A percentile compares a stretch with the other conserved stretches of the same genome.
Conservation (phyloP, 1,284 basidiomycete genomes). For the Cutaneotrichosporon cyanovorans region DNA sequence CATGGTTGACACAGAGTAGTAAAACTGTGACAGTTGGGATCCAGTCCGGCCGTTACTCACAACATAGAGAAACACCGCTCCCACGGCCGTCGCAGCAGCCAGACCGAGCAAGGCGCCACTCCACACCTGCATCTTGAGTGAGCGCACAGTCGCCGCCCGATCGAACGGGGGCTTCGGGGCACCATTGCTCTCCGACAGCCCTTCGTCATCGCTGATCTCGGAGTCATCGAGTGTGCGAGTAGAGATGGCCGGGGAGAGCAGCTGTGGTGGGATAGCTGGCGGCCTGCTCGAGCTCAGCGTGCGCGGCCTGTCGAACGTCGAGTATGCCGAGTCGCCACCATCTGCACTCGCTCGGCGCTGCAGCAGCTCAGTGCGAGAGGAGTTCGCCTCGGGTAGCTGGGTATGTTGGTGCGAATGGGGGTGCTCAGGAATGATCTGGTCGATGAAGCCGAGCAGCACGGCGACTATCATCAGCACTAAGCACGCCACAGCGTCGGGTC, state of each 20-base stretch:
- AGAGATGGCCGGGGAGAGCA: slow-evolving; percentile 9
- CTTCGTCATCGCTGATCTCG: slow-evolving; percentile 10
- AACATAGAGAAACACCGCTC: slow-evolving; percentile 47
- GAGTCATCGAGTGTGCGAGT: slow-evolving; percentile 5
- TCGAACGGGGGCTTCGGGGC: not conserved
- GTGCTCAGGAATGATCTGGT: slow-evolving; percentile 55
- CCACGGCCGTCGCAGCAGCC: slow-evolving; percentile 61
- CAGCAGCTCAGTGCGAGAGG: slow-evolving; percentile 10
- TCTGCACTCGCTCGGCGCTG: not conserved
- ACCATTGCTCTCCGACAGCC: not conserved
- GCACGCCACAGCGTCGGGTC: not conserved
- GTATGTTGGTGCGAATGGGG: slow-evolving; percentile 1
- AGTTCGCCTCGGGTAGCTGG: not conserved
- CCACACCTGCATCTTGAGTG: slow-evolving; percentile 57
- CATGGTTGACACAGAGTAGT: no score
- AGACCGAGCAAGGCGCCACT: slow-evolving; percentile 63
- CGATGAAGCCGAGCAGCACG: slow-evolving; percentile 72
- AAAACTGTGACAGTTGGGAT: not conserved
- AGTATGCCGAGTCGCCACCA: slow-evolving; percentile 3
- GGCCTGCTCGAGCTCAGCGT: not conserved
- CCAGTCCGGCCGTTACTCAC: slow-evolving; percentile 29
- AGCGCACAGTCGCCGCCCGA: slow-evolving; percentile 15
- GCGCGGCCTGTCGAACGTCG: slow-evolving; percentile 6
- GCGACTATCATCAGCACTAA: no score
- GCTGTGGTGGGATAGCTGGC: slow-evolving; percentile 12